Evolutionary conservation across 257 asterid genomes (phyloP).

Genomic region (Osmanthus fragrans): DNA sequence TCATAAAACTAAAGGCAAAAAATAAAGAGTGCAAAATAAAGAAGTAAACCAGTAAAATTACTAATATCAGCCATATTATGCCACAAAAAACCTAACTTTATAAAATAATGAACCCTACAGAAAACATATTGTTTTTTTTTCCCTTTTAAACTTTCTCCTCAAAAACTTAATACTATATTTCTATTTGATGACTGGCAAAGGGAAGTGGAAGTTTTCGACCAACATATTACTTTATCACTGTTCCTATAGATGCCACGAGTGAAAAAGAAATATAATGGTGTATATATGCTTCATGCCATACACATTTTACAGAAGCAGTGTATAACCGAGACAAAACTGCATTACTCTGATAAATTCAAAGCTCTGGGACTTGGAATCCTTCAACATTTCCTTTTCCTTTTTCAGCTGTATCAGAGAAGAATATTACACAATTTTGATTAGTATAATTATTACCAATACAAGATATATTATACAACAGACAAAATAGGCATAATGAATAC

Average conservation of each 20-base stretch:
- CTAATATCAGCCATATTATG: conserved; percentile 3
- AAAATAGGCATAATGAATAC: conserved; percentile 1
- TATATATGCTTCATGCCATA: neutral
- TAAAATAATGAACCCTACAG: neutral
- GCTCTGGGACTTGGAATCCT: conserved; percentile 70
- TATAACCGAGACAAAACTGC: conserved; percentile 20
- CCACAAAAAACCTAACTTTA: conserved; percentile 2
- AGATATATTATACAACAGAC: conserved; percentile 7
- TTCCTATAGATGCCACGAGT: neutral
- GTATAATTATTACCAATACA: neutral
- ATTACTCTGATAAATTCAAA: conserved; percentile 73
- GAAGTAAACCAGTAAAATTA: neutral
- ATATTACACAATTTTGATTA: neutral
- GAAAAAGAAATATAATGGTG: neutral
- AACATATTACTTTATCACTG: neutral
- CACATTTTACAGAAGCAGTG: conserved; percentile 3
- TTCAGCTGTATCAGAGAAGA: conserved; percentile 54
- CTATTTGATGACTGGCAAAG: neutral
- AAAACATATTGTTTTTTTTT: neutral
- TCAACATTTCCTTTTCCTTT: conserved; percentile 67
- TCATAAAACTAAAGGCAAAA: neutral
- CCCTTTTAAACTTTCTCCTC: neutral
- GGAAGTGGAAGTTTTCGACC: neutral
- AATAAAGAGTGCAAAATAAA: neutral
- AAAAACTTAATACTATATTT: neutral